These are phyloP conservation scores for Musa beccarii DNA, from an alignment of 176 grass and related monocot genomes.

Conservation along the genomic window DNA sequence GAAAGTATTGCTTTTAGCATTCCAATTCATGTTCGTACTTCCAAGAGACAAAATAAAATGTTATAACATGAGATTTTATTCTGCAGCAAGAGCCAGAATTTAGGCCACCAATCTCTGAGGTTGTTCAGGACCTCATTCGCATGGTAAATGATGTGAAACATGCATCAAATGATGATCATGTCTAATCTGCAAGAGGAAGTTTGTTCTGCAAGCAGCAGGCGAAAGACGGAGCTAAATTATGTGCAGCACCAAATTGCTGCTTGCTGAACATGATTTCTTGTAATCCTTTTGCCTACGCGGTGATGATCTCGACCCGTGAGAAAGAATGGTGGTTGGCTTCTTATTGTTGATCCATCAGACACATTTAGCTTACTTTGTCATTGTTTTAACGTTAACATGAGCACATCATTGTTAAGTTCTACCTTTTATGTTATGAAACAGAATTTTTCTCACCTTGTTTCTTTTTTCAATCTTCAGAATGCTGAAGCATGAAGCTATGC, in stretches of 20 bases:
- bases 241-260: neutral
- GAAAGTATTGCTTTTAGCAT: no score
- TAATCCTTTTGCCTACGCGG: neutral
- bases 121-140: slow-evolving; percentile 69
- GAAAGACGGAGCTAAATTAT: neutral
- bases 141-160: slow-evolving; percentile 45
- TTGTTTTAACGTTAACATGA: no score
- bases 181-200: no score
- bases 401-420: no score
- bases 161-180: slow-evolving; percentile 18
- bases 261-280: neutral
- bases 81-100: slow-evolving; percentile 66
- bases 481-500: no score
- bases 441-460: no score
- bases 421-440: no score
- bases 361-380: no score
- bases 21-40: no score
- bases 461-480: no score
- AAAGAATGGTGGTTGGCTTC: neutral
- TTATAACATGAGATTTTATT: slow-evolving; percentile 3
- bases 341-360: neutral
- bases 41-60: neutral
- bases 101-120: slow-evolving; percentile 82
- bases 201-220: neutral
- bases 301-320: neutral